A percentile compares a stretch with the other conserved stretches of the same genome.
These are phyloP conservation scores for Salix brachista DNA, from an alignment of 345 rosid genomes.

Conservation along the genomic window DNA sequence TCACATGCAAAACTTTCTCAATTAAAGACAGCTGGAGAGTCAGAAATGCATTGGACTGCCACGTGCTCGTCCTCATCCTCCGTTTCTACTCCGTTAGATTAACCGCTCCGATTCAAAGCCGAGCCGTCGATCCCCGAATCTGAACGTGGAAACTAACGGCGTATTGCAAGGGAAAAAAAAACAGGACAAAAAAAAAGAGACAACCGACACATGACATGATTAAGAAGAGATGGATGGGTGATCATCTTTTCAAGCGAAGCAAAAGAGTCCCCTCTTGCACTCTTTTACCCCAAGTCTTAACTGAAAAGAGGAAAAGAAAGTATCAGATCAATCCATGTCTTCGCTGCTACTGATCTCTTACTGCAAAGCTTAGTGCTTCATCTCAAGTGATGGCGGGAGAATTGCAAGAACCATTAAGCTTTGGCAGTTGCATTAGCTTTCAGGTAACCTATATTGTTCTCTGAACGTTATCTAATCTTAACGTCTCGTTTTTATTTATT, in stretches of 20 bases:
- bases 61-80: neutral
- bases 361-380: constrained; percentile 9
- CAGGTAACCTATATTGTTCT: constrained; percentile 35
- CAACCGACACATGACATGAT: neutral
- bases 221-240: neutral
- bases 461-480: neutral
- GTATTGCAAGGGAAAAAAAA: neutral
- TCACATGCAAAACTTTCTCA: neutral
- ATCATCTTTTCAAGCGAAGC: neutral
- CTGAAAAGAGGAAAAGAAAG: neutral
- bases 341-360: neutral
- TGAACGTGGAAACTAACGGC: neutral
- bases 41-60: neutral
- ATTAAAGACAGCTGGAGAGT: neutral
- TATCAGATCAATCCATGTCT: neutral
- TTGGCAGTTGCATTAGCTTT: constrained; percentile 28
- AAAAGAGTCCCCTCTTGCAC: neutral
- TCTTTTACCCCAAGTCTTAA: neutral
- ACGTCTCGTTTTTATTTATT: neutral
- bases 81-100: neutral
- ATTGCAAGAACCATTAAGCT: constrained; percentile 51
- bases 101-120: neutral
- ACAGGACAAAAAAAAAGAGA: neutral
- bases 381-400: constrained; percentile 52
- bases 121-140: neutral